Evolutionary conservation across 164 flowering plant genomes (phyloP), one percentile per base, ranked within the genome.

Genomic region (Euptelea pleiosperma): DNA sequence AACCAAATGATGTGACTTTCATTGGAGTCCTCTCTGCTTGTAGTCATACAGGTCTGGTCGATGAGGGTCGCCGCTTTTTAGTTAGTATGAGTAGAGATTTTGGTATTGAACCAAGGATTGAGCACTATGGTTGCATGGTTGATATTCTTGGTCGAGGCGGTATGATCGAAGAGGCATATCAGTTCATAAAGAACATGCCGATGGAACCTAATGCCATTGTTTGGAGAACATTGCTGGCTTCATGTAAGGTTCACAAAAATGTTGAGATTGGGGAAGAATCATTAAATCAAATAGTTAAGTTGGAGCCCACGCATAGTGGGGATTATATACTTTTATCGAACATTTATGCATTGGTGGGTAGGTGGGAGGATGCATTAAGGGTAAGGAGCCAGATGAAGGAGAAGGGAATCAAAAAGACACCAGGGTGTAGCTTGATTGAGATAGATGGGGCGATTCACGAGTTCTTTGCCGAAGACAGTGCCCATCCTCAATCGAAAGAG

Each of bases 61-160:
- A 81, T n/a, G 74, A 76, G 41, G 79, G 81, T 34, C 47, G 67
- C 8, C n/a, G 30, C 0, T 48, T 62, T 39, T 81, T 81, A 35
- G 24, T 39, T 28, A 67, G 62, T 16, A 81, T 81, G 81, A 66
- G 25, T 35, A 63, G 60, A 57, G 79, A 73, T 57, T 77, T 60
- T 60, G 68, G 73, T 15, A 75, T 76, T 57, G 73, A 72, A 39
- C 82, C 80, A n/a, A 58, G 68, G 41, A 66, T 77, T 49, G 83
- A 78, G 59, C 81, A 76, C 52, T 76, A 72, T 60, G 79, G 81
- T 18, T 78, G 77, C 65, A 70, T 81, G 79, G 82, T 78, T 54
- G 81, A 76, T 58, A 61, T 76, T 15, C 73, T 81, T 65, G 74
- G 74, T 51, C 73, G 83, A 44, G 81, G 75, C 9, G 83, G 85